Conservation (phyloP, 2,329 filamentous ascomycete genomes). For the Sporothrix euskadiensis region DNA sequence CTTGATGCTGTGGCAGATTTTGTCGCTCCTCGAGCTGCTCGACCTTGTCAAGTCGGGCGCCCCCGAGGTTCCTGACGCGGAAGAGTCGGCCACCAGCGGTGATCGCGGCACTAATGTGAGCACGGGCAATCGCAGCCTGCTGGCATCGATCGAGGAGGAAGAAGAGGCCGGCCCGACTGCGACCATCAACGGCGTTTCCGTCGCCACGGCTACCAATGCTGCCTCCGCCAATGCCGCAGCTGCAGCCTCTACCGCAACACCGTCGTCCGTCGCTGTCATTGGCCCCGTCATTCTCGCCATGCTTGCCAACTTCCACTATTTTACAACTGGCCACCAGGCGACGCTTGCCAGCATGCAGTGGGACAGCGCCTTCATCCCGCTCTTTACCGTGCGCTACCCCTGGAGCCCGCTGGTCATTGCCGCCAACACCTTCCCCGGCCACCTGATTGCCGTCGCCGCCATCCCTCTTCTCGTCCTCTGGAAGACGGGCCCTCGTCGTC, state of each 20-base stretch:
- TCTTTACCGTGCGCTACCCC: conserved; percentile 80
- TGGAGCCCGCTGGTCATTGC: conserved; percentile 81
- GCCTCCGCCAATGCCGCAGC: conserved; percentile 18
- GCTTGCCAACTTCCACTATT: conserved; percentile 92
- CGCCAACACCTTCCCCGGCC: conserved; percentile 85
- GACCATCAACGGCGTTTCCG: not conserved
- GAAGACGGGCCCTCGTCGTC: conserved; percentile 80
- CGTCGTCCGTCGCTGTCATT: conserved; percentile 62
- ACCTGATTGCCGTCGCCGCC: conserved; percentile 76
- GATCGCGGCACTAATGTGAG: conserved; percentile 4
- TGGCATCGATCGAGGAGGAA: conserved; percentile 26
- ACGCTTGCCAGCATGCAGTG: conserved; percentile 86
- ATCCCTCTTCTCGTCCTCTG: conserved; percentile 83
- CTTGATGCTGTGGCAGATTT: conserved; percentile 82
- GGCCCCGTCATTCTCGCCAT: conserved; percentile 82
- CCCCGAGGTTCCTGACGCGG: not conserved
- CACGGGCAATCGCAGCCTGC: conserved; percentile 14
- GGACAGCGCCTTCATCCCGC: conserved; percentile 90
- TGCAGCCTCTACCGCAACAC: conserved; percentile 57
- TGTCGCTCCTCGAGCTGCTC: conserved; percentile 69
- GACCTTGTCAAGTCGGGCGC: conserved; percentile 57
- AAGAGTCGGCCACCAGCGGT: too few relatives aligned
- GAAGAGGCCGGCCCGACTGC: not conserved
- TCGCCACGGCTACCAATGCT: not conserved
- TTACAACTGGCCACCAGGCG: conserved; percentile 97